A percentile compares a stretch with the other conserved stretches of the same genome.
These are phyloP conservation scores for Drechslerella dactyloides DNA, from an alignment of 2,329 filamentous ascomycete species.

Conservation along the genomic window DNA sequence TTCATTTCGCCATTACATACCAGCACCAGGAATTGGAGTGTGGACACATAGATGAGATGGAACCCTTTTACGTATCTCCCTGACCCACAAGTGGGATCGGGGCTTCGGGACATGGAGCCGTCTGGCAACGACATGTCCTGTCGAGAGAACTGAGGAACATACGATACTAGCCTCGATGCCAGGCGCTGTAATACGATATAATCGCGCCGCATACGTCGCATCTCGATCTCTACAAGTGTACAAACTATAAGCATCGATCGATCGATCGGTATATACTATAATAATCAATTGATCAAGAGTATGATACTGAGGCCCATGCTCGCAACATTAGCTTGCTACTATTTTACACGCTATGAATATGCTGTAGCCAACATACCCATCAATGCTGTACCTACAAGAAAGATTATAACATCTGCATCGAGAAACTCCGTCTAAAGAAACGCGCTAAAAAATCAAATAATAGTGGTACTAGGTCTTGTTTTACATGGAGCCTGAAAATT, in stretches of 20 bases:
- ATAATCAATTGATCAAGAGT: too few species aligned
- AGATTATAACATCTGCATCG: not conserved
- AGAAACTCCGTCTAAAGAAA: slow-evolving; percentile 47
- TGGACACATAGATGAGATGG: slow-evolving; percentile 52
- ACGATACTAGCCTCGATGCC: too few species aligned
- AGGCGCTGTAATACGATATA: too few species aligned
- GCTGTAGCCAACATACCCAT: slow-evolving; percentile 24
- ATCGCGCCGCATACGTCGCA: not conserved
- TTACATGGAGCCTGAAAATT: not conserved
- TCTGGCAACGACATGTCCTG: slow-evolving; percentile 44
- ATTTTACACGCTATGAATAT: slow-evolving; percentile 39
- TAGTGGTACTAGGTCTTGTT: too few species aligned
- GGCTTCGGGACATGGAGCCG: slow-evolving; percentile 41
- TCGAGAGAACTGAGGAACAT: slow-evolving; percentile 50
- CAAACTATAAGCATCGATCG: too few species aligned
- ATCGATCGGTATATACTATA: too few species aligned
- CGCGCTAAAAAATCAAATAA: slow-evolving; percentile 29
- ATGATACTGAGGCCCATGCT: not conserved
- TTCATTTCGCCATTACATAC: slow-evolving; percentile 46
- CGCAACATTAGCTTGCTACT: slow-evolving; percentile 16
- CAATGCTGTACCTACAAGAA: slow-evolving; percentile 14
- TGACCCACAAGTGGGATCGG: slow-evolving; percentile 1
- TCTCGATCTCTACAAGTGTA: too few species aligned
- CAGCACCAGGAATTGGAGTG: slow-evolving; percentile 51
- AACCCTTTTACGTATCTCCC: slow-evolving; percentile 50